Base-by-base conservation (phyloP, 108 stramenopile genomes). In the Cyclotella distinguenda region DNA sequence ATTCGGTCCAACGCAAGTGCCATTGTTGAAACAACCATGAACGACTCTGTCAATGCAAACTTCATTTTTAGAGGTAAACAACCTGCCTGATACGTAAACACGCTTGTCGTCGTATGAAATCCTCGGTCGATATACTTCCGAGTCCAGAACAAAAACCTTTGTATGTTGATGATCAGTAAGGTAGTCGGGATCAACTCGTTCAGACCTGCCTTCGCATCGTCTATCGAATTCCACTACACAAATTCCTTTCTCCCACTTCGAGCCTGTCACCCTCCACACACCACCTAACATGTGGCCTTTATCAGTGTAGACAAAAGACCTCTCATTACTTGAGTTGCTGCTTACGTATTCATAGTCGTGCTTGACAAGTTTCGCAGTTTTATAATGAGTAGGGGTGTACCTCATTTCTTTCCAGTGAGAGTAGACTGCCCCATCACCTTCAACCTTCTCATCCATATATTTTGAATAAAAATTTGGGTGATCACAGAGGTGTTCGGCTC, bases 11-110 rank as follows among this genome's bases (percentile, higher is more conserved):
- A 90, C 68, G 60, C 91, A 95, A 25, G 82, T 79, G 7, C 89
- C 86, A 71, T 76, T 81, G 66, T 91, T 91, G 68, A 62, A 84
- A 72, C 94, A 95, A 10, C 94, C 94, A 26, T 87, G 72, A 10
- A 86, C 12, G 23, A 95, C 91, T 22, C 79, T 66, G 60, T 95
- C 90, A 5, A 90, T 78, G 63, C 94, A 95, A 18, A 80, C 74
- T 18, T 86, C 88, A n/a, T 81, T 83, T 22, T 46, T 40, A 30
- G 57, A 60, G n/a, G 38, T 30, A 60, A 72, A 65, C 88, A 80
- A 89, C 50, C 79, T 43, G 6, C 86, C 83, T 19, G 23, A 25
- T 18, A 74, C 66, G 26, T 79, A 64, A 10, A 66, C 39, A 2
- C 59, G 53, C 40, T 72, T 56, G 45, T 84, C 82, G 27, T 81